Evolutionary conservation across 345 rosid genomes (phyloP).

Genomic region (Sonneratia alba): DNA sequence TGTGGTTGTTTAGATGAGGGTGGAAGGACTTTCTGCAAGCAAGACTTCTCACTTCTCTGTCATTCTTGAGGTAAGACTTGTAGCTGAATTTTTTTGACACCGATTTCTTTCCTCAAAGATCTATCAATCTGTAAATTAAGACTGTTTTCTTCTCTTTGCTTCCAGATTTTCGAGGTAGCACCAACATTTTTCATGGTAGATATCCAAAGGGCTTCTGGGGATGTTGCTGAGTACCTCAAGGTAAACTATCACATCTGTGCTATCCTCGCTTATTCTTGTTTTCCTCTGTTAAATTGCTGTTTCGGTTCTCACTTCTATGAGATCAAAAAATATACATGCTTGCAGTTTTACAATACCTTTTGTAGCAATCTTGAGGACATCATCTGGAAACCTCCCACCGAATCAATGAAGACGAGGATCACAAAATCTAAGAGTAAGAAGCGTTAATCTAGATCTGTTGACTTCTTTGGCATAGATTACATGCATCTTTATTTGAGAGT

Average conservation of each 20-base stretch:
- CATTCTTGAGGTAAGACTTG: slow-evolving; percentile 55
- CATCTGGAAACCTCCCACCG: slow-evolving; percentile 78
- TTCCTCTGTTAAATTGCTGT: neutral
- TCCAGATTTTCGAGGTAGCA: slow-evolving; percentile 84
- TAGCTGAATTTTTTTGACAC: neutral
- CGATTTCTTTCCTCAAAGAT: neutral
- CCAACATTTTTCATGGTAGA: slow-evolving; percentile 84
- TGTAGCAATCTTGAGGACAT: slow-evolving; percentile 80
- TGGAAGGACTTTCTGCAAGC: slow-evolving; percentile 74
- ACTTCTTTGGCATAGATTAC: neutral
- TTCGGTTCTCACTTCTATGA: neutral
- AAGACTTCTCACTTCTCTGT: slow-evolving; percentile 66
- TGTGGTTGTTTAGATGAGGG: slow-evolving; percentile 70
- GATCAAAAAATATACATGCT: neutral
- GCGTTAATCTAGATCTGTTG: slow-evolving; percentile 24
- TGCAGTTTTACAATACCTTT: slow-evolving; percentile 88
- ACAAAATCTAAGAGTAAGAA: slow-evolving; percentile 54
- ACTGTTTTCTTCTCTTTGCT: neutral
- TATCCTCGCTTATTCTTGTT: neutral
- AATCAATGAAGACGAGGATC: slow-evolving; percentile 46
- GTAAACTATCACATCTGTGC: slow-evolving; percentile 15
- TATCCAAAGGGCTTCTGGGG: slow-evolving; percentile 67
- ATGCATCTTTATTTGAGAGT: neutral
- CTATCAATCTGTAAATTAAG: neutral
- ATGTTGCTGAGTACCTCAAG: slow-evolving; percentile 63